Percentiles rank a stretch among this genome's conserved stretches.
Evolutionary conservation across 345 rosid species (phyloP).

Genomic region (Laguncularia racemosa): DNA sequence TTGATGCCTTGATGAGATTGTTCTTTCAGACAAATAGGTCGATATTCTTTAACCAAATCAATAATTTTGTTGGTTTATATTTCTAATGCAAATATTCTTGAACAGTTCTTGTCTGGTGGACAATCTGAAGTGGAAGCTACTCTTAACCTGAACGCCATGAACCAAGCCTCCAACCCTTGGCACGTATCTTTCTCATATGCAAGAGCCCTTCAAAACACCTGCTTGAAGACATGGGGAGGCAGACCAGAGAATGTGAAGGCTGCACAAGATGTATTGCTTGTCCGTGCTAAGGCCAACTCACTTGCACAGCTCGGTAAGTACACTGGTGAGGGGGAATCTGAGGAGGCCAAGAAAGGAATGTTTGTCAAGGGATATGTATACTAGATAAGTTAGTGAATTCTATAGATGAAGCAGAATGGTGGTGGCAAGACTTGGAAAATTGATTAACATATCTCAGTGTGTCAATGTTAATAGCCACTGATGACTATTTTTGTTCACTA

Average conservation of each 20-base stretch:
- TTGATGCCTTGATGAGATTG: too few relatives aligned
- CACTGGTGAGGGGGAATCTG: constrained; percentile 16
- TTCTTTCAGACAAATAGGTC: too few relatives aligned
- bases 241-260: constrained; percentile 13
- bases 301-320: constrained; percentile 18
- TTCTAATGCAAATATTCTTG: not conserved
- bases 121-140: constrained; percentile 19
- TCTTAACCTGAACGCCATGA: constrained; percentile 18
- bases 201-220: constrained; percentile 17
- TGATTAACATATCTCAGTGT: not conserved
- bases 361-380: constrained; percentile 18
- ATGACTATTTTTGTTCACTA: constrained; percentile 2
- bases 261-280: constrained; percentile 10
- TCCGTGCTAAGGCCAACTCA: constrained; percentile 17
- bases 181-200: constrained; percentile 18
- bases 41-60: not conserved
- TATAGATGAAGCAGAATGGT: not conserved
- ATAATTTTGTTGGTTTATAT: not conserved
- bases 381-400: not conserved
- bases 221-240: constrained; percentile 20
- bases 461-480: constrained; percentile 2
- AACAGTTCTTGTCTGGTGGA: constrained; percentile 21
- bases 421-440: not conserved
- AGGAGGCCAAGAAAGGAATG: constrained; percentile 19
- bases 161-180: constrained; percentile 16